Conservation (phyloP, 1,284 basidiomycete species). For the Waitea zeae region DNA sequence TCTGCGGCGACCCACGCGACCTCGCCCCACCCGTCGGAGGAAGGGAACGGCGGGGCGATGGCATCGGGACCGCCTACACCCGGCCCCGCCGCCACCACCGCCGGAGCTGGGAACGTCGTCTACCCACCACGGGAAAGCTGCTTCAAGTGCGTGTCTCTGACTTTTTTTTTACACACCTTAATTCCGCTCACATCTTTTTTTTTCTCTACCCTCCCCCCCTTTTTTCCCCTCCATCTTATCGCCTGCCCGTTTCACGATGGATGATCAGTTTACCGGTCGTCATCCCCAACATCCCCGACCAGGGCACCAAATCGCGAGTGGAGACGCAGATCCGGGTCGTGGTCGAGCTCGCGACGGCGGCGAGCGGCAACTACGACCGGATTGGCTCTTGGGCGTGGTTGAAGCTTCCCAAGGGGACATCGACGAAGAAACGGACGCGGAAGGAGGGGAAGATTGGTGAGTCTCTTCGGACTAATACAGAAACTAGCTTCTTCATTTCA, state of each 20-base stretch:
- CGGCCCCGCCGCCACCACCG: conserved; percentile 13
- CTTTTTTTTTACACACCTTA: conserved; percentile 1
- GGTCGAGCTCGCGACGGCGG: conserved; percentile 50
- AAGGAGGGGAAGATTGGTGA: conserved; percentile 77
- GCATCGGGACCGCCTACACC: not conserved
- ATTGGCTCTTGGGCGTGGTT: conserved; percentile 78
- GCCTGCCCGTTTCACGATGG: conserved; percentile 6
- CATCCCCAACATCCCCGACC: conserved; percentile 69
- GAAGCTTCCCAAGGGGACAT: conserved; percentile 57
- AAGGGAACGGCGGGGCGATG: not conserved
- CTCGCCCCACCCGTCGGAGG: not conserved
- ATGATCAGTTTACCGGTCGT: conserved; percentile 59
- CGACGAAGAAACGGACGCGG: conserved; percentile 67
- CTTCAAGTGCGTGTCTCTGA: conserved; percentile 36
- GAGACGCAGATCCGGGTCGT: conserved; percentile 83
- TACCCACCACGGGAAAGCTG: conserved; percentile 56
- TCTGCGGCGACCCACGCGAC: not conserved
- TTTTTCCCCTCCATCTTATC: conserved; percentile 5
- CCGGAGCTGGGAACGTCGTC: conserved; percentile 38
- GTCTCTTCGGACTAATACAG: conserved; percentile 7
- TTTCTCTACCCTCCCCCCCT: too few relatives aligned
- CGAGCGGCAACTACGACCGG: conserved; percentile 38
- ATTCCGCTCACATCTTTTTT: conserved; percentile 4
- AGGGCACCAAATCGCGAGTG: conserved; percentile 84
- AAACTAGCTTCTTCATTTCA: not conserved